Evolutionary conservation across 2,329 filamentous ascomycete genomes (phyloP).

Genomic region (Colletotrichum salicis): DNA sequence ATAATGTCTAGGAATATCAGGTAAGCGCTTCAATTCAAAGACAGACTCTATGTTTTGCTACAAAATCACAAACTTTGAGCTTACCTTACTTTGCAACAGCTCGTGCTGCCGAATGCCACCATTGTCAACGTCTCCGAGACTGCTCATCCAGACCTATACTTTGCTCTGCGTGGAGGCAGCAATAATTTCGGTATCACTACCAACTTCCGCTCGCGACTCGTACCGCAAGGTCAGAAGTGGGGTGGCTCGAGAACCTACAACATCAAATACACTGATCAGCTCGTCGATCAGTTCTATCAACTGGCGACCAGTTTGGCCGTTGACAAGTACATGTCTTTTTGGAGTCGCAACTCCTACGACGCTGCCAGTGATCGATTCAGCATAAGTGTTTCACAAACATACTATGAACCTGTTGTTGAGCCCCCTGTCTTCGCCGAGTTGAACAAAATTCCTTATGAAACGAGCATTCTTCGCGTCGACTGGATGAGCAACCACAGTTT

Average conservation of each 20-base stretch:
- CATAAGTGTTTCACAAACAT: background rate
- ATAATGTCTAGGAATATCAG: background rate
- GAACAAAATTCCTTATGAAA: background rate
- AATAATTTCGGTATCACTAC: background rate
- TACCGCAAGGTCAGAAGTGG: background rate
- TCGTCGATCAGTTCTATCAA: background rate
- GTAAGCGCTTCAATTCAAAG: background rate
- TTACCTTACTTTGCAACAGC: background rate
- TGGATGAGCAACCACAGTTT: background rate
- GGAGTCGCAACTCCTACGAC: background rate
- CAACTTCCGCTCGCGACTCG: background rate
- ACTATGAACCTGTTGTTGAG: background rate
- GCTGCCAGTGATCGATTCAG: background rate
- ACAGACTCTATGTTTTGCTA: background rate
- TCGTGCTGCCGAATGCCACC: background rate
- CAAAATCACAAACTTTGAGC: too few species aligned
- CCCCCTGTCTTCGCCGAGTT: background rate
- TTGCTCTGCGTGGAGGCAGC: background rate
- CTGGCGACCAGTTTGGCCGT: background rate
- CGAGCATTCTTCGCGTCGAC: background rate
- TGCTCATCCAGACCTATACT: background rate
- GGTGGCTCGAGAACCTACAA: background rate
- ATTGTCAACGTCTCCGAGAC: background rate
- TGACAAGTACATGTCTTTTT: background rate
- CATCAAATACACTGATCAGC: background rate